Evolutionary conservation across 169 alveolate genomes (phyloP).

Genomic region (Plasmodium knowlesi): DNA sequence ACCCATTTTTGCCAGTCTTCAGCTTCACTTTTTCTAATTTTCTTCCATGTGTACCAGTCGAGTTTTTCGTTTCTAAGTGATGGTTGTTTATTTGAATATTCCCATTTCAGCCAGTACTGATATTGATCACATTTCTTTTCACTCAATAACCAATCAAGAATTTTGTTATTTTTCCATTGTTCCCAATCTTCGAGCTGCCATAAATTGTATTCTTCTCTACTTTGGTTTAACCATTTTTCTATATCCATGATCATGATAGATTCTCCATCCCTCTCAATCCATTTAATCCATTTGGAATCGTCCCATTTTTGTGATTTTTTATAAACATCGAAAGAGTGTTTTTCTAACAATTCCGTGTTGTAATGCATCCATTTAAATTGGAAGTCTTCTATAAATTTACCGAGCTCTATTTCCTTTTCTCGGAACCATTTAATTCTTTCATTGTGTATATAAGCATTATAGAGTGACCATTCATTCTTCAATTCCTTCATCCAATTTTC

Average conservation of each 20-base stretch:
- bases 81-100: neutral
- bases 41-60: conserved; percentile 16
- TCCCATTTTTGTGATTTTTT: conserved; percentile 7
- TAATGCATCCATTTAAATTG: conserved; percentile 32
- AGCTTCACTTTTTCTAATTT: neutral
- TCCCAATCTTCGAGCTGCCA: conserved; percentile 22
- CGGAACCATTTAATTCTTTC: neutral
- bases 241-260: neutral
- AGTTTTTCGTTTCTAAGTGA: conserved; percentile 1
- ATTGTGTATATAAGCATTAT: neutral
- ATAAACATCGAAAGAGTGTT: neutral
- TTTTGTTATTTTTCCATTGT: conserved; percentile 27
- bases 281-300: conserved; percentile 5
- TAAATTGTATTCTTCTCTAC: neutral
- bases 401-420: neutral
- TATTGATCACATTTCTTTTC: conserved; percentile 14
- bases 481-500: neutral
- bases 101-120: conserved; percentile 29
- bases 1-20: conserved; percentile 14
- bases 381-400: neutral
- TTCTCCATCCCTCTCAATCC: conserved; percentile 19
- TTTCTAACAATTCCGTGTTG: neutral
- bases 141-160: conserved; percentile 19
- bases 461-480: neutral
- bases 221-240: conserved; percentile 1